Evolutionary conservation across 495 filamentous ascomycete species (phyloP), one percentile per base, ranked within the genome.

Genomic region (Aspergillus carlsbadensis): DNA sequence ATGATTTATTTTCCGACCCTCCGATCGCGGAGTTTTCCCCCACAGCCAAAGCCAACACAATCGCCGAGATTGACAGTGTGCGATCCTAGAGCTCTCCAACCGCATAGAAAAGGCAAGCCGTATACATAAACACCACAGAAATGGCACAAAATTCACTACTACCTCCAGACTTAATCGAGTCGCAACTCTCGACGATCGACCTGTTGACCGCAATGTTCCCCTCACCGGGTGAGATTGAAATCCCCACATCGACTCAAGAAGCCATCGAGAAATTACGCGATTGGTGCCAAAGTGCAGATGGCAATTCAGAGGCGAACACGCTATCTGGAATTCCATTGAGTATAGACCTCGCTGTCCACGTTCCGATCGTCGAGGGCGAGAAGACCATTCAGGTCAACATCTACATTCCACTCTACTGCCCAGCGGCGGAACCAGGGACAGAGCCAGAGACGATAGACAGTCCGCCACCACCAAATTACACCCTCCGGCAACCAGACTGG

Each of bases 401-500:
- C n/a, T 65, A 64, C 0, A 63, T 75, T 13, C 71, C 72, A 15
- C 35, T 75, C 3, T 61, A 68, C 36, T 57, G 57, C 17, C n/a
- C n/a, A n/a, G n/a, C n/a, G n/a, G n/a, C n/a, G n/a, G n/a, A n/a
- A n/a, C n/a, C n/a, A n/a, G n/a, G n/a, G n/a, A 46, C 58, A 4
- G 52, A 64, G 29, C 53, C 56, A 5, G 61, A 60, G 1, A 54
- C 47, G 11, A 47, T 59, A 20, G 64, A 70, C n/a, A 59, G 66
- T 10, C 60, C 65, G 10, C 72, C 71, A 4, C 24, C 65, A 41
- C 24, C 63, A 24, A 57, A 40, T 15, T 76, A 70, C 47, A 61
- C 67, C 10, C 59, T 76, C 11, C 73, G 73, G 14, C 73, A 76
- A 41, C 73, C 73, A 11, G 66, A 70, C 5, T 76, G 73, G 73